Base-by-base conservation (phyloP, 2,329 filamentous ascomycete species). In the Moelleriella libera region DNA sequence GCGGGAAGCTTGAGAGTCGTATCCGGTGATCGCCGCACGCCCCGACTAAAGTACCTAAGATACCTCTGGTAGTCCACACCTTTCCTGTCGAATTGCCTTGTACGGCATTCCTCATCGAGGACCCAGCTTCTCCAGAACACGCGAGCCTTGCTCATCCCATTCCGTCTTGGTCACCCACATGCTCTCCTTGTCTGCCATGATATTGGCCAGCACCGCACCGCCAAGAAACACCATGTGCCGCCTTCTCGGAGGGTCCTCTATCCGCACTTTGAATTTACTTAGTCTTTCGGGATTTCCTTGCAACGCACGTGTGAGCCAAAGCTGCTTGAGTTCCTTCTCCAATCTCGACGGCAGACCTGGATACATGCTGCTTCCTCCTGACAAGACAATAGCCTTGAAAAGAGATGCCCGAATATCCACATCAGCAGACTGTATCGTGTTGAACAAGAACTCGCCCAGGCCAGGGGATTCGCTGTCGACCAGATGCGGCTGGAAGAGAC, bases 151-250 rank as follows among this genome's bases (percentile, higher is more conserved):
- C 69, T 98, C 92, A 60, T 92, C 78, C 92, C 92, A 98, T 68
- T 98, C 92, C 60, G 85, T 77, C 75, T 95, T 95, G 57, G 84
- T 85, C 60, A 98, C 89, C 92, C 92, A 98, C 92, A 97, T 97
- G 64, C 83, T 85, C 66, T 96, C 88, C 71, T 96, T 97, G 69
- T 97, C 89, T 43, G 92, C 89, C 85, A 98, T 97, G 66, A 98
- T 94, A 64, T 97, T 97, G 57, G 92, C 92, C 59, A 98, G 72
- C 52, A 98, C 92, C 30, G 92, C 92, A 57, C 92, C 92, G 49
- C 92, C 92, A 48, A 98, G 70, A 76, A 98, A 97, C n/a, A 98
- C 92, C 89, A 98, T 97, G 73, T 98, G 92, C 67, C 90, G 78
- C 70, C 92, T 80, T 68, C 92, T 79, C 34, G 92, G 92, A 46